These are phyloP conservation scores for Setaria viridis DNA, from an alignment of 202 grass and related monocot species.

Conservation along the genomic window DNA sequence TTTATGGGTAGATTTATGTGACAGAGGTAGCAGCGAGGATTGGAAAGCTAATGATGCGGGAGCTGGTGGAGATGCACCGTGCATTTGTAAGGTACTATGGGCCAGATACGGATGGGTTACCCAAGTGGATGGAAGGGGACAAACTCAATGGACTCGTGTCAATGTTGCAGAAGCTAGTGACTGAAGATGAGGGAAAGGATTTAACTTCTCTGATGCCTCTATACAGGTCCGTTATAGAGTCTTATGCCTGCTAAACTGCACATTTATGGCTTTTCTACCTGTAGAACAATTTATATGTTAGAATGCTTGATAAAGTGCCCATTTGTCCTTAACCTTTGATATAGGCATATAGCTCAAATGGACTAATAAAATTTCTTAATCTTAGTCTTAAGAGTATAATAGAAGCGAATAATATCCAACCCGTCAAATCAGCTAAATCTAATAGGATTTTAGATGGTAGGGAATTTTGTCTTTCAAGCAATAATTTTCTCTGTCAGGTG, in stretches of 20 bases:
- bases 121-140: conserved; percentile 82
- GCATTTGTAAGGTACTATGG: conserved; percentile 84
- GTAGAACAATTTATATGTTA: not conserved
- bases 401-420: not conserved
- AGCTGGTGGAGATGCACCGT: conserved; percentile 70
- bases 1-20: conserved; percentile 66
- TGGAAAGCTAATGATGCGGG: conserved; percentile 80
- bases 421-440: conserved; percentile 18
- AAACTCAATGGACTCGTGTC: conserved; percentile 50
- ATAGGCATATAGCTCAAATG: not conserved
- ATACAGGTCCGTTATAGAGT: conserved; percentile 64
- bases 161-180: conserved; percentile 43
- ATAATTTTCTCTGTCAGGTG: conserved; percentile 5
- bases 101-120: conserved; percentile 42
- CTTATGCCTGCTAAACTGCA: not conserved
- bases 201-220: conserved; percentile 66
- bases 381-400: conserved; percentile 21
- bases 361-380: not conserved
- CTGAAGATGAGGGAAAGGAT: conserved; percentile 53
- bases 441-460: conserved; percentile 8
- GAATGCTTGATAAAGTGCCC: conserved; percentile 8
- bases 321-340: conserved; percentile 9
- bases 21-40: conserved; percentile 71
- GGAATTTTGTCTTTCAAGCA: conserved; percentile 2
- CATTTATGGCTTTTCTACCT: not conserved